A percentile compares a stretch with the other conserved stretches of the same genome.
These are phyloP conservation scores for Pseudevernia furfuracea DNA, from an alignment of 495 filamentous ascomycete species.

Conservation along the genomic window DNA sequence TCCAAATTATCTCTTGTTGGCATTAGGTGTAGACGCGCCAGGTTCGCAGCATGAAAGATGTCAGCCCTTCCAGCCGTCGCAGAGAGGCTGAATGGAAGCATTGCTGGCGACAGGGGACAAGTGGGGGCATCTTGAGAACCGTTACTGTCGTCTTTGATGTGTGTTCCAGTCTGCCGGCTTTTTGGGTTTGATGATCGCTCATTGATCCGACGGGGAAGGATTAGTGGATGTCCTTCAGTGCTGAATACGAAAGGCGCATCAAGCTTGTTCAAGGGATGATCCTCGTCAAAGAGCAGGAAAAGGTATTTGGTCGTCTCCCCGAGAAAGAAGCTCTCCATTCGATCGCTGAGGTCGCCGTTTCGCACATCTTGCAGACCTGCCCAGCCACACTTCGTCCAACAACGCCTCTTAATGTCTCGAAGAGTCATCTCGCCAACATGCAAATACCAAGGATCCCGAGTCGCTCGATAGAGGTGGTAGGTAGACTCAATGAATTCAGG, in stretches of 20 bases:
- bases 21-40: slow-evolving; percentile 73
- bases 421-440: slow-evolving; percentile 93
- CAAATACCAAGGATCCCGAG: slow-evolving; percentile 93
- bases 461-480: slow-evolving; percentile 85
- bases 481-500: slow-evolving; percentile 96
- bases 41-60: slow-evolving; percentile 81
- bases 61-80: slow-evolving; percentile 76
- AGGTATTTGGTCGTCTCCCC: slow-evolving; percentile 95
- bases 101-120: slow-evolving; percentile 54
- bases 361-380: slow-evolving; percentile 89
- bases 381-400: slow-evolving; percentile 93
- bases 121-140: slow-evolving; percentile 12
- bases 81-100: slow-evolving; percentile 61
- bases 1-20: slow-evolving; percentile 47
- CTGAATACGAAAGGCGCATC: slow-evolving; percentile 89
- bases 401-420: slow-evolving; percentile 78
- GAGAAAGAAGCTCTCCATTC: slow-evolving; percentile 98
- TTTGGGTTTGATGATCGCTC: background rate
- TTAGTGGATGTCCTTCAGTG: slow-evolving; percentile 89
- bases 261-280: slow-evolving; percentile 78
- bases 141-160: background rate
- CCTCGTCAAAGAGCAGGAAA: slow-evolving; percentile 76
- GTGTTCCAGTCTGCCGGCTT: background rate
- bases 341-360: slow-evolving; percentile 80
- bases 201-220: slow-evolving; percentile 53